Conservation (phyloP, 768 basidiomycete genomes). For the Rhodotorula taiwanensis region DNA sequence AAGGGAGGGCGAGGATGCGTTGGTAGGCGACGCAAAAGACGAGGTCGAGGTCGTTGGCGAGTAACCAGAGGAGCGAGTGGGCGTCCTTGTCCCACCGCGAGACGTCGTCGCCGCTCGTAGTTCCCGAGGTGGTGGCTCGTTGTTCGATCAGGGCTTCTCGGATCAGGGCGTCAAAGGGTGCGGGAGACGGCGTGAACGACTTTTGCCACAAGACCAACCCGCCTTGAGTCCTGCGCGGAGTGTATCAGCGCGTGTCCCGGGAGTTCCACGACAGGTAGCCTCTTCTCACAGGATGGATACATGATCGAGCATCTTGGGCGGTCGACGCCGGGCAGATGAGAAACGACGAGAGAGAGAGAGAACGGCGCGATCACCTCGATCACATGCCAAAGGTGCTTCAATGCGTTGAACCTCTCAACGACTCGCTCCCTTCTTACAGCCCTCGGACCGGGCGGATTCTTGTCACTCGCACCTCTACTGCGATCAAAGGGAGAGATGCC, state of each 20-base stretch:
- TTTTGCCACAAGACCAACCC: conserved; percentile 91
- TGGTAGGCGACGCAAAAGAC: conserved; percentile 98
- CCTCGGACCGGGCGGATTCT: no score
- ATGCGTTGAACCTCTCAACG: no score
- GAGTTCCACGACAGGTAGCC: neutral
- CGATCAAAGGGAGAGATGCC: conserved; percentile 28
- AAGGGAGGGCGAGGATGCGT: conserved; percentile 86
- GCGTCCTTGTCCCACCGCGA: conserved; percentile 76
- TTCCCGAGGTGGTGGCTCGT: conserved; percentile 43
- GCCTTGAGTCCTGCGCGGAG: conserved; percentile 50
- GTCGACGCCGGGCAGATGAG: no score
- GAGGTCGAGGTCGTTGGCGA: conserved; percentile 88
- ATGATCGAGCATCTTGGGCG: conserved; percentile 64
- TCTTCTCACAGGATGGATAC: conserved; percentile 68
- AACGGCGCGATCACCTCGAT: no score
- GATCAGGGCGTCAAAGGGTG: conserved; percentile 79
- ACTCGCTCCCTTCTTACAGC: no score
- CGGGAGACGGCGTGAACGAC: conserved; percentile 80
- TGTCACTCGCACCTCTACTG: no score
- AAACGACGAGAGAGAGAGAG: no score
- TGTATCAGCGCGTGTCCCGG: neutral
- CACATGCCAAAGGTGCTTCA: no score
- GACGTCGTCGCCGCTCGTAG: conserved; percentile 1
- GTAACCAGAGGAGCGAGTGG: conserved; percentile 87
- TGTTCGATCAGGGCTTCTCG: conserved; percentile 89